Base-by-base conservation (phyloP, 2,329 filamentous ascomycete species). In the Trichocomaceae sp. region DNA sequence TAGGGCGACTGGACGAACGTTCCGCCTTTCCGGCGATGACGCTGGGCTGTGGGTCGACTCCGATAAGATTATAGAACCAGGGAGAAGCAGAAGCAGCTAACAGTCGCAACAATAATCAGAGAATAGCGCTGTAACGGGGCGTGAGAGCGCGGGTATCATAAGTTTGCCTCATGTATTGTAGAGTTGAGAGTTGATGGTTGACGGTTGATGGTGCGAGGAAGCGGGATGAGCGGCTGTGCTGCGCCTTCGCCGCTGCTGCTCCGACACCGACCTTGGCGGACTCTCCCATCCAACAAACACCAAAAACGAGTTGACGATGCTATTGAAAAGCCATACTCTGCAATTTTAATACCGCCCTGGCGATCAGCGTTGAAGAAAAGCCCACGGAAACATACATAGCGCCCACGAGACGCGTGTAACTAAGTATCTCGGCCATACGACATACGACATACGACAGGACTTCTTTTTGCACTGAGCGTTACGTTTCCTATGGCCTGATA, bases 71-170 rank as follows among this genome's bases (percentile, higher is more conserved):
- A 39, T 26, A 26, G 19, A 33, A 31, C 7, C 42, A 19, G 39
- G 26, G n/a, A n/a, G n/a, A n/a, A n/a, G n/a, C n/a, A 44, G 37
- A 51, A 45, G 13, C 50, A 23, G 33, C 37, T 52, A 37, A 46
- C 35, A 19, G 29, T 26, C 41, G 50, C 50, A 26, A 37, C 5
- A 4, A 26, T 8, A 17, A 52, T 19, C 50, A 46, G 26, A 46
- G 10, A 6, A n/a, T 23, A 15, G 50, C 15, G 12, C 29, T 37
- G n/a, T 19, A 26, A 15, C 1, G 17, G n/a, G n/a, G 17, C 3
- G 17, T 41, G 37, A 15, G 37, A 19, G 37, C 10, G 37, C 4
- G 37, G 19, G 9, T 42, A 12, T 20, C 12, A 13, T 15, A 35
- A 13, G 31, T 35, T 8, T 35, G 31, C 10, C 12, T 35, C 31